Base-by-base conservation (phyloP, 2,329 filamentous ascomycete species). In the Colletotrichum australisinense region DNA sequence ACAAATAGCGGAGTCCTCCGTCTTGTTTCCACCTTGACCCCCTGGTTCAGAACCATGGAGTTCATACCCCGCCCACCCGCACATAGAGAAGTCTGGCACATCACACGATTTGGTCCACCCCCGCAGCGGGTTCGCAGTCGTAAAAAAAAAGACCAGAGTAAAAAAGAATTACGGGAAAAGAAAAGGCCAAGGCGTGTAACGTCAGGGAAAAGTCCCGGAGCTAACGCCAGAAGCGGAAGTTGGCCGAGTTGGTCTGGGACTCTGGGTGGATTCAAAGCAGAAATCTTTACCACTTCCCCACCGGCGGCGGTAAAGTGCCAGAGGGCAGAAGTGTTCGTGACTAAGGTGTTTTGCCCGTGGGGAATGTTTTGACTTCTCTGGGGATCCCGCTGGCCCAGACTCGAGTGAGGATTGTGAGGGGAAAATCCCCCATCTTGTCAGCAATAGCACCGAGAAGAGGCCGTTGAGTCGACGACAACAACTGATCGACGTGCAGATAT, bases 381-480 rank as follows among this genome's bases (percentile, higher is more conserved):
- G 57, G 63, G 67, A 70, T 66, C 71, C 70, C 70, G 70, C 60
- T 62, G 70, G 70, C 22, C 67, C 35, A 70, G 60, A 57, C 49
- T 35, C 32, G 24, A 49, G 11, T 9, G 32, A 62, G 42, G 49
- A 28, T 58, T 55, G n/a, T 70, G 60, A 62, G 67, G 71, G 56
- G 71, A 11, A 70, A 70, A 38, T 32, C 70, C 66, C 63, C 63
- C 71, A 38, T 42, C 49, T 60, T n/a, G n/a, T 30, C 22, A 35
- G 38, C 9, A 57, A 55, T 64, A 49, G n/a, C 46, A 55, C 62
- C 65, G 35, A 72, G 19, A 12, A 72, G 57, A 58, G 30, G 62
- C 62, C 62, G 62, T 7, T 19, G 28, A 19, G 8, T 8, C 42
- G 7, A 19, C 42, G 7, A 19, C 42, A 49, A 19, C 16, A 24